phyloP scores from a whole-genome alignment of 345 rosid genomes.

The Rubroshorea leprosula region DNA sequence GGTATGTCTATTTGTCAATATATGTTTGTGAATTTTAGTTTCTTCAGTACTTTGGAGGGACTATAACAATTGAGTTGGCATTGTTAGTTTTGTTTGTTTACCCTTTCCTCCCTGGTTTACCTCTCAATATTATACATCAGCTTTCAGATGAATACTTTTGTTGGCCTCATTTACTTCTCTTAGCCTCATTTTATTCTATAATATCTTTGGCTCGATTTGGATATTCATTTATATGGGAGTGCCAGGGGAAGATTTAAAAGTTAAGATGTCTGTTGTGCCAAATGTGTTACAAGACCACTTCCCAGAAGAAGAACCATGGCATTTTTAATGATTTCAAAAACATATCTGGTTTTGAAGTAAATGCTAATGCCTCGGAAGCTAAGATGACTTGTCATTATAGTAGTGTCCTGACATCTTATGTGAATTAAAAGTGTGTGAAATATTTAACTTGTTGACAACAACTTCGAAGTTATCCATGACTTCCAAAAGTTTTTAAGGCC shows the following conservation, averaged over 20 bases:
- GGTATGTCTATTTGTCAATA: constrained; percentile 42
- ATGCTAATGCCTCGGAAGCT: background rate
- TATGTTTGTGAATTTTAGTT: constrained; percentile 4
- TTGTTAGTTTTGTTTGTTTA: background rate
- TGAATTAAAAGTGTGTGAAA: background rate
- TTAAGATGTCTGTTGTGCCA: background rate
- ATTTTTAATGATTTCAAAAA: background rate
- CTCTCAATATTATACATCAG: background rate
- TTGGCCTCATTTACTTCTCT: background rate
- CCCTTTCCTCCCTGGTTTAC: background rate
- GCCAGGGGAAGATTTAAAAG: background rate
- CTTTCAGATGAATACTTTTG: background rate
- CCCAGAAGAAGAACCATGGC: background rate
- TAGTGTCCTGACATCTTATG: background rate
- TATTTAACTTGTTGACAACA: background rate
- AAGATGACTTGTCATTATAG: background rate
- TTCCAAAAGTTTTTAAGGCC: background rate
- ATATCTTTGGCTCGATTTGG: background rate
- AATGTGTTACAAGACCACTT: background rate
- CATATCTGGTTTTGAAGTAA: background rate
- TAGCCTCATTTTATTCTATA: background rate
- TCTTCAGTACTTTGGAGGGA: constrained; percentile 2
- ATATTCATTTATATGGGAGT: background rate
- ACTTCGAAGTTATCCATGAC: background rate
- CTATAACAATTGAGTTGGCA: background rate